Evolutionary conservation across 2,329 filamentous ascomycete genomes (phyloP), one percentile per base, ranked within the genome.

Genomic region (Leptographium galeiforme): DNA sequence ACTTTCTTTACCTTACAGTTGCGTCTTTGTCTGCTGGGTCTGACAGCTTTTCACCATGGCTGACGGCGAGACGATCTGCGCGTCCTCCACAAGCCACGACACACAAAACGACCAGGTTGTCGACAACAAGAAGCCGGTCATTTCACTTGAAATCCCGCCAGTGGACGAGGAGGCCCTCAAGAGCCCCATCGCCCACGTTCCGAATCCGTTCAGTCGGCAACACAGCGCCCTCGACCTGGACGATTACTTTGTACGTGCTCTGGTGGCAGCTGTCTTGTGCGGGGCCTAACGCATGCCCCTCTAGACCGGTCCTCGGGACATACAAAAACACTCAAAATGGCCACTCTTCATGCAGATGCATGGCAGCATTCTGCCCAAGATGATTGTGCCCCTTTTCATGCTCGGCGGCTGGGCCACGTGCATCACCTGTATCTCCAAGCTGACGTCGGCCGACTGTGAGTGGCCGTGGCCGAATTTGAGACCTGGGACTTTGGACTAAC

Each of bases 341-440:
- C 86, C 87, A 8, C 77, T 82, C 57, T 88, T 89, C 65, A 67
- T 90, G 63, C 83, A 85, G 58, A 74, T 90, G 68, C 85, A 88
- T 64, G 86, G 87, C 60, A 86, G 81, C 61, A 82, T 87, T 54
- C 50, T 63, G 40, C 86, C 86, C 14, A 83, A 86, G 63, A 81
- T 90, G 81, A 78, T 89, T 40, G 62, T 89, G 6, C 86, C 86
- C 0, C 66, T 90, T 32, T 40, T 77, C 8, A 73, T 81, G 54
- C 74, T 89, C 13, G 79, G 73, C 8, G 64, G 63, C 18, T 90
- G 86, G 85, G 74, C 85, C 0, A 82, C 81, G 1, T 64, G 76
- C 39, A 81, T 89, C 60, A 87, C 82, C 2, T 56, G 53, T 39
- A 18, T 60, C 7, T 50, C 57, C 32, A 36, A 25, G 14, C 53